phyloP scores from a whole-genome alignment of 2,329 filamentous ascomycete genomes.

The Colletotrichum filicis region DNA sequence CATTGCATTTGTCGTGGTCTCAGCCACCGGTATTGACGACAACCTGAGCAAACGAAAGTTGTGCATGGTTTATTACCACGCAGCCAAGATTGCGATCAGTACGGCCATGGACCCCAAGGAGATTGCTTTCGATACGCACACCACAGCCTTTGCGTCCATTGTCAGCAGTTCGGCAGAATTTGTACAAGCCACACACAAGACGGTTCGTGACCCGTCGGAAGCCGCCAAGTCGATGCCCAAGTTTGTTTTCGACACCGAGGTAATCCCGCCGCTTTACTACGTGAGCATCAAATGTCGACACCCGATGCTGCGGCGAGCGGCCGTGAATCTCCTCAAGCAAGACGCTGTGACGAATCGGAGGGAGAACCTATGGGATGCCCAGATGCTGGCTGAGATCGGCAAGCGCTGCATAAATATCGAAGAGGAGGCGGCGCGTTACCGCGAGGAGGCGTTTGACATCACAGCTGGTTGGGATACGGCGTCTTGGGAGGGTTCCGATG shows the following conservation, averaged over 20 bases:
- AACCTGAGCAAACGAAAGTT: constrained; percentile 39
- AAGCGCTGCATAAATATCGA: constrained; percentile 49
- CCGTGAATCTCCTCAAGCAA: constrained; percentile 47
- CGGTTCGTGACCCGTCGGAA: constrained; percentile 26
- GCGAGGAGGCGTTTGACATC: background rate
- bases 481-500: constrained; percentile 10
- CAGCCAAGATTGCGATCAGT: constrained; percentile 47
- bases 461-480: background rate
- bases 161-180: constrained; percentile 43
- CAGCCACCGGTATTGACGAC: constrained; percentile 40
- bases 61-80: constrained; percentile 50
- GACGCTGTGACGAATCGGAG: constrained; percentile 44
- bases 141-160: constrained; percentile 49
- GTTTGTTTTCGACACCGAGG: constrained; percentile 56
- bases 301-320: constrained; percentile 51
- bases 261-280: constrained; percentile 55
- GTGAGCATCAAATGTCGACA: constrained; percentile 53
- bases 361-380: constrained; percentile 53
- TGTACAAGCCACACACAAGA: constrained; percentile 17
- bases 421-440: constrained; percentile 38
- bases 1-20: constrained; percentile 43
- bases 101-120: constrained; percentile 44
- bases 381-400: constrained; percentile 46
- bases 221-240: constrained; percentile 21
- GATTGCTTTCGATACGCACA: constrained; percentile 47